phyloP scores from a whole-genome alignment of 139 green algal genomes.

The Chlamydomonas eustigma region DNA sequence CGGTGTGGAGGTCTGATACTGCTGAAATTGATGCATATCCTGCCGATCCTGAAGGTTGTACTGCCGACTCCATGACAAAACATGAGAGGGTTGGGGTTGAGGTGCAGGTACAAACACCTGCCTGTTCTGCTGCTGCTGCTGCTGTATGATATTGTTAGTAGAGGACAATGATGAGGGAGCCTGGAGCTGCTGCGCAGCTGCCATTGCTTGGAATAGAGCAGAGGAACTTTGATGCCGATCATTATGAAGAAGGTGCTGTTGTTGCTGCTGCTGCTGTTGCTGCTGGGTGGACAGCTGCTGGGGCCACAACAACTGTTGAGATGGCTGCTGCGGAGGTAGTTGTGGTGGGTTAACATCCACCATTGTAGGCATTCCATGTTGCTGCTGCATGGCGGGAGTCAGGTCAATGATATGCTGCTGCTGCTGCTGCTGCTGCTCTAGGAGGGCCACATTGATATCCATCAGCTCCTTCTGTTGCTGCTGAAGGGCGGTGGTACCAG shows the following conservation, averaged over 20 bases:
- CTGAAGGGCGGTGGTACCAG: background rate
- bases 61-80: background rate
- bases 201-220: background rate
- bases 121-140: no score
- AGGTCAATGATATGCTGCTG: background rate
- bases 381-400: no score
- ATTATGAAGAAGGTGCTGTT: background rate
- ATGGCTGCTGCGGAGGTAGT: background rate
- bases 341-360: background rate
- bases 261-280: background rate
- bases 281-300: background rate
- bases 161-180: no score
- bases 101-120: no score
- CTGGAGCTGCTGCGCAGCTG: background rate
- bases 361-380: background rate
- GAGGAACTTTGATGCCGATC: background rate
- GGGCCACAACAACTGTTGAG: background rate
- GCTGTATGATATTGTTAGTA: no score
- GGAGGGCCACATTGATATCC: background rate
- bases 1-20: no score
- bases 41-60: background rate
- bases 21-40: background rate
- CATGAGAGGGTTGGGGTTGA: background rate
- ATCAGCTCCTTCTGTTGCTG: conserved; percentile 1
- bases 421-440: background rate